Evolutionary conservation across 176 grass and related monocot species (phyloP), one percentile per base, ranked within the genome.

Genomic region (Oryza punctata): DNA sequence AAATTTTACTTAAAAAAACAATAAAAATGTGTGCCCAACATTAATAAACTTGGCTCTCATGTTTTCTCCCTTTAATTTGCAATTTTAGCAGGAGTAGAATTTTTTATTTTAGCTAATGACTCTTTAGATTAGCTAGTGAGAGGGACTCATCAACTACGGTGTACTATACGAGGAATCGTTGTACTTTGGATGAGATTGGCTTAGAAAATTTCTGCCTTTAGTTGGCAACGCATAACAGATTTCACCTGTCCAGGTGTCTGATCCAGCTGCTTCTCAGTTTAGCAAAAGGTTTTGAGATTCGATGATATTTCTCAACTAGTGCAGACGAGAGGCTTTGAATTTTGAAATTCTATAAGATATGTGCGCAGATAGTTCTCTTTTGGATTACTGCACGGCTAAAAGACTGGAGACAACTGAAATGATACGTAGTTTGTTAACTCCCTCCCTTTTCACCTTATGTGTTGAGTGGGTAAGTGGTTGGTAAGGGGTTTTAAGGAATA

Each of bases 81-180:
- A 54, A 6, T 21, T 60, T 59, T 23, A 2, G 54, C 12, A 43
- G 10, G 41, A 60, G 32, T 50, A 11, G 41, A n/a, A n/a, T 72
- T n/a, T 57, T 57, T 57, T 8, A n/a, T 21, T 79, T 73, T 21
- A 27, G 84, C 14, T 72, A 57, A 47, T 79, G 84, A 18, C 30
- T 26, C 9, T 33, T 33, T 72, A 47, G 41, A 66, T 73, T 77
- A 73, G 57, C 69, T 57, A 43, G 69, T 66, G 84, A 73, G 69
- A 23, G 61, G 11, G 60, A 54, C 44, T 27, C 44, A 65, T 73
- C 69, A 66, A 59, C 77, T 66, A 0, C 11, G n/a, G 18, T 65
- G 12, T 14, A 47, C 16, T 50, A 14, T 61, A 61, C 57, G 21
- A 60, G 19, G 57, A 61, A 61, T 61, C 57, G 24, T 24, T 11